A percentile compares a stretch with the other conserved stretches of the same genome.
These are phyloP conservation scores for Cladophialophora chaetospira DNA, from an alignment of 2,329 filamentous ascomycete species.

Conservation along the genomic window DNA sequence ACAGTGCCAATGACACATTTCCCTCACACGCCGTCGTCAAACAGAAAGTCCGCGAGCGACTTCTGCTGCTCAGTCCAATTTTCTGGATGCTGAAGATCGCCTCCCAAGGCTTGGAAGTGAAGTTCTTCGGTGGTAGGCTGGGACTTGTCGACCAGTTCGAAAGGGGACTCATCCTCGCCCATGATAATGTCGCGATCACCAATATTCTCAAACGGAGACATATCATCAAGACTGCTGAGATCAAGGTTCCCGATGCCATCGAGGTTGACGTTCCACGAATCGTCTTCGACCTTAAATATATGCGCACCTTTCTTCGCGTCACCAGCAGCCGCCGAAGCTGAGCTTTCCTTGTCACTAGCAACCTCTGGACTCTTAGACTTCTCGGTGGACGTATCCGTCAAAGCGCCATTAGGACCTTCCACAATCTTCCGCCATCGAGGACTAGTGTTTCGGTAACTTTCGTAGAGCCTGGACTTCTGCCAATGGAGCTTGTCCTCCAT, in stretches of 20 bases:
- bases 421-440: constrained; percentile 27
- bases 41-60: constrained; percentile 18
- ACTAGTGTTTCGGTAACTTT: constrained; percentile 27
- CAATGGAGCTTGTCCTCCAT: constrained; percentile 22
- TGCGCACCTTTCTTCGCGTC: constrained; percentile 13
- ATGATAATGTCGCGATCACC: constrained; percentile 23
- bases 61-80: constrained; percentile 18
- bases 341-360: constrained; percentile 24
- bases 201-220: constrained; percentile 26
- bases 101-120: constrained; percentile 15
- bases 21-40: constrained; percentile 1
- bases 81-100: constrained; percentile 24
- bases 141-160: constrained; percentile 24
- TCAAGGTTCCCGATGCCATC: constrained; percentile 28
- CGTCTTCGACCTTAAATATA: constrained; percentile 22
- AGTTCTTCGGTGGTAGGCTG: constrained; percentile 13
- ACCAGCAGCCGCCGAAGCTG: constrained; percentile 1
- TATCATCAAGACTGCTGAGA: constrained; percentile 22
- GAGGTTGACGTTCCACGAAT: constrained; percentile 27
- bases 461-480: constrained; percentile 21
- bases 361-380: constrained; percentile 28
- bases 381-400: constrained; percentile 28
- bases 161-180: constrained; percentile 22
- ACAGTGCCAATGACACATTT: not conserved
- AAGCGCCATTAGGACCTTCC: constrained; percentile 25